Evolutionary conservation across 805 yeast species (phyloP).

Genomic region (Metschnikowia lachancei): DNA sequence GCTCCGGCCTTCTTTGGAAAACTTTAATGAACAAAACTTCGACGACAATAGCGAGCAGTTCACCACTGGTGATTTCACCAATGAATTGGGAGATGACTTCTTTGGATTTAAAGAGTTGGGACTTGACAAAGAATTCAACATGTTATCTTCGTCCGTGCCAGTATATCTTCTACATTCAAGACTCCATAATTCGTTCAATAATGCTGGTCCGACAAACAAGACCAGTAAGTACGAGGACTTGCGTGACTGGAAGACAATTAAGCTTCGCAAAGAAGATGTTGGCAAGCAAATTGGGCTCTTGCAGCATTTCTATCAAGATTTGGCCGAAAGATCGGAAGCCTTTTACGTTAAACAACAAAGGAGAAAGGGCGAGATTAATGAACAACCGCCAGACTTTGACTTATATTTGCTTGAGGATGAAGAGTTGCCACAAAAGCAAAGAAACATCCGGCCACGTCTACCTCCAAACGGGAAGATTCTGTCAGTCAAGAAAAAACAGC

Average conservation of each 20-base stretch:
- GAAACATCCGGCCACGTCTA: slow-evolving; percentile 71
- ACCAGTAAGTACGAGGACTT: slow-evolving; percentile 64
- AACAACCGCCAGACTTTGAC: slow-evolving; percentile 37
- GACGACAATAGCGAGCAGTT: slow-evolving; percentile 92
- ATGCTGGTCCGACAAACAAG: slow-evolving; percentile 44
- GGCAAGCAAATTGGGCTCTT: slow-evolving; percentile 55
- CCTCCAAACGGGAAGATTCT: slow-evolving; percentile 90
- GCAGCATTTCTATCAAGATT: slow-evolving; percentile 47
- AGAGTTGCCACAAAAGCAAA: slow-evolving; percentile 74
- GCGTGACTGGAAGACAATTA: slow-evolving; percentile 51
- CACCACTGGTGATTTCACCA: slow-evolving; percentile 90
- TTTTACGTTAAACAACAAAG: slow-evolving; percentile 39
- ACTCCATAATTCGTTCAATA: slow-evolving; percentile 55
- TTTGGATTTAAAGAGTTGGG: slow-evolving; percentile 96
- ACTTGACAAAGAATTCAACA: slow-evolving; percentile 84
- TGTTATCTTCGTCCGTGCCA: slow-evolving; percentile 83
- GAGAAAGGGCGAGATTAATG: slow-evolving; percentile 39
- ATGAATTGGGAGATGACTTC: slow-evolving; percentile 93
- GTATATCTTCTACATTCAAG: slow-evolving; percentile 80
- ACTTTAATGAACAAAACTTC: slow-evolving; percentile 73
- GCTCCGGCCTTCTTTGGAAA: slow-evolving; percentile 76
- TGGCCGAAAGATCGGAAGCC: slow-evolving; percentile 44
- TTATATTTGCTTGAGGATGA: slow-evolving; percentile 70
- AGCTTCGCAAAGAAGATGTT: slow-evolving; percentile 52
- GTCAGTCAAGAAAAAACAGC: slow-evolving; percentile 57